phyloP scores from a whole-genome alignment of 441 rosid genomes.

The Gossypium schwendimanii region DNA sequence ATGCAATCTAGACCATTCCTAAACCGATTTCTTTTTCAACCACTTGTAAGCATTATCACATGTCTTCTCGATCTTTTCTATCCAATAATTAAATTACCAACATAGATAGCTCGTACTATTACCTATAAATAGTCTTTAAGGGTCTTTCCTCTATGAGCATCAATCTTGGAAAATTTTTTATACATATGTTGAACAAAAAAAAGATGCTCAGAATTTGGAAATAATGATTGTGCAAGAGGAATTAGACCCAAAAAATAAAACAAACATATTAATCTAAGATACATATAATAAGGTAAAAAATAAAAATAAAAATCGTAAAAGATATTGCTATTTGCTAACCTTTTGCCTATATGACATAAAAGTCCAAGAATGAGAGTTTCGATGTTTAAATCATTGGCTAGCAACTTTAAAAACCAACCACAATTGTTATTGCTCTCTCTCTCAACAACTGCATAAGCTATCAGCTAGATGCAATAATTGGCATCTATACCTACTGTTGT shows the following conservation, averaged over 20 bases:
- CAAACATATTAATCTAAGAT: not conserved
- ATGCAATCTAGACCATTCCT: not conserved
- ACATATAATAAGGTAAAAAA: not conserved
- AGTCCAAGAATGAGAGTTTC: not conserved
- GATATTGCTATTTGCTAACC: not conserved
- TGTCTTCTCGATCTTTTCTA: not conserved
- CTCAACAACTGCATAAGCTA: not conserved
- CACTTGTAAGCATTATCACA: not conserved
- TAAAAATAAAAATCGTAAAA: not conserved
- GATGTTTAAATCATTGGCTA: not conserved
- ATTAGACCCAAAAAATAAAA: not conserved
- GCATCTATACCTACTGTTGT: not conserved
- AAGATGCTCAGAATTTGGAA: not conserved
- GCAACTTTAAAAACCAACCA: not conserved
- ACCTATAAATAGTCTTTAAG: not conserved
- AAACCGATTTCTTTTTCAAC: not conserved
- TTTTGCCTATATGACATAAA: not conserved
- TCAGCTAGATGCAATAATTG: not conserved
- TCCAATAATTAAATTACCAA: not conserved
- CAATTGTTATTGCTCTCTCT: not conserved
- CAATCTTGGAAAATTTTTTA: not conserved
- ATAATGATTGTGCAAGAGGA: not conserved
- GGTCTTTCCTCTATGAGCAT: not conserved
- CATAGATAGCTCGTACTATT: not conserved
- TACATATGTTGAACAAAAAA: not conserved